Evolutionary conservation across 805 yeast species (phyloP).

Genomic region (Candida yuanshanica): DNA sequence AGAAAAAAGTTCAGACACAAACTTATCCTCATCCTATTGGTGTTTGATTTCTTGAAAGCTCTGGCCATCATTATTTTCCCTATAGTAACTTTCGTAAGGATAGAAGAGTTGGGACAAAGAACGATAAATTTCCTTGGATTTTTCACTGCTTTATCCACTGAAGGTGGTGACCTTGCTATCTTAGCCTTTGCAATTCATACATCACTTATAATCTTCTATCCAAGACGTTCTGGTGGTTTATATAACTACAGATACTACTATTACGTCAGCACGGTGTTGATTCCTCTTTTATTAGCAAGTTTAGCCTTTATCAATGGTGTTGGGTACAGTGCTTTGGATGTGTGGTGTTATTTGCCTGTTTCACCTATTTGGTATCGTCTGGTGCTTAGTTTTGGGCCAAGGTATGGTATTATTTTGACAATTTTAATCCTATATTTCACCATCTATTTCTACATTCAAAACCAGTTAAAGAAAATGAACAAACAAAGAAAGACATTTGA

Average conservation of each 20-base stretch:
- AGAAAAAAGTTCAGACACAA: slow-evolving; percentile 63
- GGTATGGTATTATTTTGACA: slow-evolving; percentile 58
- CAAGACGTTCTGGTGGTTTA: slow-evolving; percentile 64
- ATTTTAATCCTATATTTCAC: slow-evolving; percentile 62
- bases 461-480: slow-evolving; percentile 33
- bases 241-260: slow-evolving; percentile 52
- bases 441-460: slow-evolving; percentile 66
- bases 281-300: slow-evolving; percentile 66
- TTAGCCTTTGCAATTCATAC: slow-evolving; percentile 80
- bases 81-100: slow-evolving; percentile 46
- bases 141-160: slow-evolving; percentile 73
- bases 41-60: slow-evolving; percentile 73
- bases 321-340: slow-evolving; percentile 58
- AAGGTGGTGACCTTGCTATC: slow-evolving; percentile 84
- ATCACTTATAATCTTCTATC: slow-evolving; percentile 63
- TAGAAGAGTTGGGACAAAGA: slow-evolving; percentile 28
- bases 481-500: slow-evolving; percentile 5
- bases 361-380: slow-evolving; percentile 68
- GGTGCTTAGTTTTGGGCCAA: slow-evolving; percentile 75
- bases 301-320: slow-evolving; percentile 56
- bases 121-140: slow-evolving; percentile 44
- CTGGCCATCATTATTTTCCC: slow-evolving; percentile 65
- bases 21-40: slow-evolving; percentile 59
- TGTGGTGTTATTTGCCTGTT: slow-evolving; percentile 78
- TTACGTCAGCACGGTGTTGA: slow-evolving; percentile 48